Conservation (phyloP, 2,329 filamentous ascomycete species). For the Botrytis fabae region DNA sequence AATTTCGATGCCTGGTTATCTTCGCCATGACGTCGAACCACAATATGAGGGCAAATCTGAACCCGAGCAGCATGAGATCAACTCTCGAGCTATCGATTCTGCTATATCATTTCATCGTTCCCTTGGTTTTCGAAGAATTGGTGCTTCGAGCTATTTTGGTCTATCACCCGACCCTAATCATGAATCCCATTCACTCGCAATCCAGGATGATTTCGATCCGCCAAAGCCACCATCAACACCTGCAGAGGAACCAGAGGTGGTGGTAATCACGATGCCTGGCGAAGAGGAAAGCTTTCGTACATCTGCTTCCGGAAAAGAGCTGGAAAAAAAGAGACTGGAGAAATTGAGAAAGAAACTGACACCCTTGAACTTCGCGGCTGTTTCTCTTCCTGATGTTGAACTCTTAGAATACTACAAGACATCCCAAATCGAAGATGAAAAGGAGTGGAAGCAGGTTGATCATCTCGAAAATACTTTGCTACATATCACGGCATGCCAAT, state of each 20-base stretch:
- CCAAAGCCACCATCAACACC: not conserved
- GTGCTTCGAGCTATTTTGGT: conserved; percentile 40
- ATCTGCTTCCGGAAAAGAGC: conserved; percentile 23
- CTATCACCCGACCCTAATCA: conserved; percentile 36
- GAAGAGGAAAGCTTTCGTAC: conserved; percentile 17
- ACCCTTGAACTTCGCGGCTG: conserved; percentile 21
- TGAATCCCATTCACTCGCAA: conserved; percentile 31
- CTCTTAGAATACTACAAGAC: conserved; percentile 28
- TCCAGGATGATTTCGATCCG: conserved; percentile 34
- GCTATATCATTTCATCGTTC: conserved; percentile 33
- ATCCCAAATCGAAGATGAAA: not conserved
- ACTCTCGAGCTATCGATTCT: conserved; percentile 15
- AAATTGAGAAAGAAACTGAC: not conserved
- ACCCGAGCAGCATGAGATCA: conserved; percentile 29
- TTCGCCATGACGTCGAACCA: conserved; percentile 32
- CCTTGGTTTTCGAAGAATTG: conserved; percentile 41
- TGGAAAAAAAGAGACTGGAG: conserved; percentile 23
- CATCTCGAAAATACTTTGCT: conserved; percentile 27
- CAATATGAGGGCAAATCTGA: conserved; percentile 31
- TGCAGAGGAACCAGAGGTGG: conserved; percentile 7
- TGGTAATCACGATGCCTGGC: conserved; percentile 19
- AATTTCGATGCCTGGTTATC: conserved; percentile 29
- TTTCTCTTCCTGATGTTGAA: conserved; percentile 26
- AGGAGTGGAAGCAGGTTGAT: conserved; percentile 28
- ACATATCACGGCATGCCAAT: conserved; percentile 26